Evolutionary conservation across 352 stramenopile genomes (phyloP), one percentile per base, ranked within the genome.

Genomic region (Phytophthora sp.): DNA sequence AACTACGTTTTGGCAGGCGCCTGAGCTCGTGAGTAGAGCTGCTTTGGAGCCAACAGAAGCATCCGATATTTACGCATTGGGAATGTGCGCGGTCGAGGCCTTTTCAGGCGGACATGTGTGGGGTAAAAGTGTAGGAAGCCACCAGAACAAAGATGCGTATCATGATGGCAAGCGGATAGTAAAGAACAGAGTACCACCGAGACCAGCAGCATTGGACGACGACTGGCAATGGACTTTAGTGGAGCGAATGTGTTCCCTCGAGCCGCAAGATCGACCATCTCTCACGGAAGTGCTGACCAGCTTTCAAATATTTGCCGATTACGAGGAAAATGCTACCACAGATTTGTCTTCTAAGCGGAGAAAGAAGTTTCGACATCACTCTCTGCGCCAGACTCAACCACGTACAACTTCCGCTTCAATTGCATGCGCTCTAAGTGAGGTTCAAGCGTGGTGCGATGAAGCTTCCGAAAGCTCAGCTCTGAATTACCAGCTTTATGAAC

Each of bases 81-180:
- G 71, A 33, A 71, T 74, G 63, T 76, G 71, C 41, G 63, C 58
- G 9, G 47, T 82, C 5, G 69, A 82, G 23, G 71, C 71, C 21
- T 76, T 71, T 67, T 70, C 63, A 1, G 36, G 38, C 30, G 68
- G 59, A n/a, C 31, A 64, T 33, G 38, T 69, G 4, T 70, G 66
- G 66, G 30, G 42, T 9, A 42, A 18, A 27, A 51, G 20, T 44
- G 41, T 4, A 42, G 47, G 24, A 16, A 41, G 52, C 5, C 12
- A 49, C 9, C 46, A 29, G 18, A 16, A 30, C 15, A 8, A 46
- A 9, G 26, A 23, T 30, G 41, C 16, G 15, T 39, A 39, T 20
- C 23, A 23, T n/a, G 26, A 24, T 20, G 36, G 26, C 18, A 51
- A 21, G 3, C 15, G 21, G 18, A 33, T 7, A 18, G 39, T 58